Evolutionary conservation across 352 stramenopile genomes (phyloP).

Genomic region (Phytophthora europaea): DNA sequence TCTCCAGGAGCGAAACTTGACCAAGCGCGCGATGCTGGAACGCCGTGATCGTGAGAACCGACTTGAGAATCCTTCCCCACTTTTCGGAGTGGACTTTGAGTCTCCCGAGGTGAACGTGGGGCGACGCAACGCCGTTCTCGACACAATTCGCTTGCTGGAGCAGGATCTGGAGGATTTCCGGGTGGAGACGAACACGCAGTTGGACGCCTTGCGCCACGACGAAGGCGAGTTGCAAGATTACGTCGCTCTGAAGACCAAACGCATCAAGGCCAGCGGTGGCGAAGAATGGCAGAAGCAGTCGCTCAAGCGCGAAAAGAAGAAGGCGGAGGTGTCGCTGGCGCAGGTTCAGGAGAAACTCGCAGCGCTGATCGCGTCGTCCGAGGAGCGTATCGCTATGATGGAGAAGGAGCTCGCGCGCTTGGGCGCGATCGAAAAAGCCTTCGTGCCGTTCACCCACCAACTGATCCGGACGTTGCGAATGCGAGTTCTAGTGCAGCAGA

Average conservation of each 20-base stretch:
- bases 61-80: conserved; percentile 42
- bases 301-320: conserved; percentile 86
- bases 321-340: conserved; percentile 69
- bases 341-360: conserved; percentile 64
- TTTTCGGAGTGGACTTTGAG: conserved; percentile 77
- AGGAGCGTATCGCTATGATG: conserved; percentile 70
- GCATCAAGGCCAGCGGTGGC: conserved; percentile 73
- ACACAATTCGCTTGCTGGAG: conserved; percentile 55
- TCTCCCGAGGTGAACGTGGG: conserved; percentile 72
- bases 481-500: conserved; percentile 48
- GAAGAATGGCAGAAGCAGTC: conserved; percentile 89
- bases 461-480: conserved; percentile 64
- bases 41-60: conserved; percentile 48
- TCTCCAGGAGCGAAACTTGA: conserved; percentile 57
- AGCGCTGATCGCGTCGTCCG: conserved; percentile 54
- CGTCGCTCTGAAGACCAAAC: conserved; percentile 78
- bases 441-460: conserved; percentile 84
- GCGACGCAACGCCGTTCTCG: conserved; percentile 66
- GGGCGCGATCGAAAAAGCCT: conserved; percentile 69
- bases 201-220: conserved; percentile 69
- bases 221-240: conserved; percentile 79
- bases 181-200: conserved; percentile 69
- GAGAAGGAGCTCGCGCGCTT: conserved; percentile 71
- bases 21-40: conserved; percentile 35
- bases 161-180: conserved; percentile 70